These are phyloP conservation scores for Xeromyces bisporus DNA, from an alignment of 495 filamentous ascomycete genomes.

Conservation along the genomic window DNA sequence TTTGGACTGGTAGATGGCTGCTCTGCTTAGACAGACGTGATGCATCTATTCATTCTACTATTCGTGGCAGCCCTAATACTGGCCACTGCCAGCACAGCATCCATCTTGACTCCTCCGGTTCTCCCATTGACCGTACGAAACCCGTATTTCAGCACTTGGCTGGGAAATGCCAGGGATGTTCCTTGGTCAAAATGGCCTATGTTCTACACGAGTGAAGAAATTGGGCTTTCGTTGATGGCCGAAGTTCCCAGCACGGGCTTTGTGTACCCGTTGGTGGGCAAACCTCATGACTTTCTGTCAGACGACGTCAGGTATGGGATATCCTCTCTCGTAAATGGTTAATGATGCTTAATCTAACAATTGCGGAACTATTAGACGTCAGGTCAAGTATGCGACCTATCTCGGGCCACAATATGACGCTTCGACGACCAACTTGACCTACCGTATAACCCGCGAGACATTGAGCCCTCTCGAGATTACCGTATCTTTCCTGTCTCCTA, in stretches of 20 bases:
- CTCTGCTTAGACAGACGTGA: conserved; percentile 6
- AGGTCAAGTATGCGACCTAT: conserved; percentile 54
- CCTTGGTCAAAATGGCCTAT: conserved; percentile 95
- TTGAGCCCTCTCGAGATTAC: conserved; percentile 38
- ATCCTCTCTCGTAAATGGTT: too few relatives aligned
- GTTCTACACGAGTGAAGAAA: conserved; percentile 77
- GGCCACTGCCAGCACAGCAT: conserved; percentile 21
- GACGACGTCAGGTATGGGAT: conserved; percentile 25
- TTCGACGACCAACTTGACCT: conserved; percentile 83
- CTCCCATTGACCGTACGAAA: conserved; percentile 79
- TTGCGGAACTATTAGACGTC: conserved; percentile 29
- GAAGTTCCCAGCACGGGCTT: conserved; percentile 48
- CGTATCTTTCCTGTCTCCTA: conserved; percentile 80
- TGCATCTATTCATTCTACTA: conserved; percentile 21
- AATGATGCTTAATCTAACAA: neutral
- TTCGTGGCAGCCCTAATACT: conserved; percentile 16
- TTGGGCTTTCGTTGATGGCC: conserved; percentile 71
- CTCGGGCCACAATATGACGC: conserved; percentile 73
- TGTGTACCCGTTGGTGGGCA: conserved; percentile 77
- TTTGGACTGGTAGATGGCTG: neutral
- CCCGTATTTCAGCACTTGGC: conserved; percentile 84
- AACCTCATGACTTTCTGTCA: conserved; percentile 64
- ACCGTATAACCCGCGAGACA: conserved; percentile 37
- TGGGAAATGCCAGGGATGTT: conserved; percentile 54
- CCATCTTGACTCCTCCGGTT: conserved; percentile 53